A percentile compares a stretch with the other conserved stretches of the same genome.
Conservation (phyloP, 352 stramenopile species). For the Aphanomyces stellatus region DNA sequence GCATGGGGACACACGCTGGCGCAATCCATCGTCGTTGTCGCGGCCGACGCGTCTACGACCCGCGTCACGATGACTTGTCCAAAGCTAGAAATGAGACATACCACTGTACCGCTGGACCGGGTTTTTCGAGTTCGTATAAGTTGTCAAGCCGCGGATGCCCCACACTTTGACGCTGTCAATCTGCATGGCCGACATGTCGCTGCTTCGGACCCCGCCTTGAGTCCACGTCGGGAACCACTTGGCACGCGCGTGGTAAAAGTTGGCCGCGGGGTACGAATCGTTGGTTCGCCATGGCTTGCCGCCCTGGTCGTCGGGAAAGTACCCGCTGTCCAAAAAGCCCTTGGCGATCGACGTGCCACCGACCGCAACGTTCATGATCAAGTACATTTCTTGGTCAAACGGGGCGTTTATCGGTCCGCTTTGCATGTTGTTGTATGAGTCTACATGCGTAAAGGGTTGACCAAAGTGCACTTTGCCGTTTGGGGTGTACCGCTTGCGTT, state of each 20-base stretch:
- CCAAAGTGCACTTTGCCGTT: background rate
- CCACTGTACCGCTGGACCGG: background rate
- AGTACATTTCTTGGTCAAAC: slow-evolving; percentile 19
- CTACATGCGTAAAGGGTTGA: background rate
- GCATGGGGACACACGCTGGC: background rate
- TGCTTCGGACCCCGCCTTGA: background rate
- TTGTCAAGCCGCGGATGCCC: slow-evolving; percentile 13
- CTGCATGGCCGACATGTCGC: slow-evolving; percentile 13
- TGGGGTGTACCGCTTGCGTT: background rate
- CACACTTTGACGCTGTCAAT: slow-evolving; percentile 18
- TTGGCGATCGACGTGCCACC: slow-evolving; percentile 17
- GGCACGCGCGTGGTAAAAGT: slow-evolving; percentile 5
- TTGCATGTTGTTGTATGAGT: slow-evolving; percentile 19
- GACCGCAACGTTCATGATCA: slow-evolving; percentile 14
- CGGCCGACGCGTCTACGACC: background rate
- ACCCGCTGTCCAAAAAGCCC: slow-evolving; percentile 4
- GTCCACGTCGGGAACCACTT: slow-evolving; percentile 13
- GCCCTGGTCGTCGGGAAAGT: slow-evolving; percentile 10
- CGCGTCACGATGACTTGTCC: too few species aligned
- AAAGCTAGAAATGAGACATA: background rate
- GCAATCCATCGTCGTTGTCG: background rate
- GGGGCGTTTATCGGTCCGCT: slow-evolving; percentile 12
- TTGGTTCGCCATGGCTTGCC: slow-evolving; percentile 14
- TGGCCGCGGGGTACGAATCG: slow-evolving; percentile 4
- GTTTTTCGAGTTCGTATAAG: slow-evolving; percentile 16